Percentiles rank a stretch among this genome's conserved stretches.
Conservation (phyloP, 2,329 filamentous ascomycete species). For the Pseudogymnoascus sp. region DNA sequence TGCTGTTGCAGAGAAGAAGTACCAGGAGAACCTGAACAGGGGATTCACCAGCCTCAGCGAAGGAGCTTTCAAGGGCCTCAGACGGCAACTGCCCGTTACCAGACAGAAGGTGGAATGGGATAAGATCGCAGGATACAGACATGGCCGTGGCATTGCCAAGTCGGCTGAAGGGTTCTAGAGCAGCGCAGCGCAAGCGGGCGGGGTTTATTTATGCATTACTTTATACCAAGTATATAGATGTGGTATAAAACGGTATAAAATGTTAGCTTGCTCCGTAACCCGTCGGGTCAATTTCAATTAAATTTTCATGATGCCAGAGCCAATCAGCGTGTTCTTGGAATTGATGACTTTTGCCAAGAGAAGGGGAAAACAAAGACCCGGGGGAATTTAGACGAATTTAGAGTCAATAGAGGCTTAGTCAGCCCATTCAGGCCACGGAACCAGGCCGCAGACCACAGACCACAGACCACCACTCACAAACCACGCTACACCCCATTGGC, state of each 20-base stretch:
- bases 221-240: conserved; percentile 9
- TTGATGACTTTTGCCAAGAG: conserved; percentile 4
- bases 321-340: neutral
- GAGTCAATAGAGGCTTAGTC: neutral
- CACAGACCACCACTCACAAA: neutral
- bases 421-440: neutral
- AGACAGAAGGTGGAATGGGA: conserved; percentile 99
- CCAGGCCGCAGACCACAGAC: too few species aligned
- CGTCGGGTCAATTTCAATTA: neutral
- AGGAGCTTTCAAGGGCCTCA: conserved; percentile 86
- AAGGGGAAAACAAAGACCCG: conserved; percentile 6
- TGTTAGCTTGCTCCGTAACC: conserved; percentile 1
- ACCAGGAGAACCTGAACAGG: conserved; percentile 91
- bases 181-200: neutral
- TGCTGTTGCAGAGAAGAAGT: conserved; percentile 73
- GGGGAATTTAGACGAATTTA: neutral
- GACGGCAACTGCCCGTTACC: conserved; percentile 89
- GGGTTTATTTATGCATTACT: conserved; percentile 4
- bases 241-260: conserved; percentile 3
- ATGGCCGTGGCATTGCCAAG: conserved; percentile 69
- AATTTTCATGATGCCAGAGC: neutral
- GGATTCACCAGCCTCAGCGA: conserved; percentile 84
- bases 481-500: neutral
- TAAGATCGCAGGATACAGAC: conserved; percentile 85
- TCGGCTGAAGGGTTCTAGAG: conserved; percentile 7